Evolutionary conservation across 2,329 filamentous ascomycete genomes (phyloP), one percentile per base, ranked within the genome.

Genomic region (Akanthomyces lecanii): DNA sequence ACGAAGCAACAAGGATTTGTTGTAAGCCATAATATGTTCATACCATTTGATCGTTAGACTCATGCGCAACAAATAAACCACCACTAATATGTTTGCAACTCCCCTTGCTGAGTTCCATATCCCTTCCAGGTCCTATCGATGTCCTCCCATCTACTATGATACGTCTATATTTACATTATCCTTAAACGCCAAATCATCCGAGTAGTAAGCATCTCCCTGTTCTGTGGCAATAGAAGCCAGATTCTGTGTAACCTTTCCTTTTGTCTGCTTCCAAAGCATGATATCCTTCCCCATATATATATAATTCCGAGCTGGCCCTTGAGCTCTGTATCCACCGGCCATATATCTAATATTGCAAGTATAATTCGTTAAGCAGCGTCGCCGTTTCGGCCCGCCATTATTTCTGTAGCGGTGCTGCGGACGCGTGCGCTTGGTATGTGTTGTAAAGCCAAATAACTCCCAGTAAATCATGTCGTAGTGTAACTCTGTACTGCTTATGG

Each of bases 1-100:
- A 28, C 50, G 1, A 42, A 50, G 56, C 14, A 51, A 52, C 3
- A 10, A 45, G 18, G 33, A n/a, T 4, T 11, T 21, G 23, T 16
- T 14, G 47, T 58, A 64, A 54, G 67, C 73, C 72, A 69, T 74
- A 72, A 69, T 68, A 71, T 73, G 67, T 73, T 73, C 71, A 66
- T 69, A 65, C 65, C 69, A 69, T 71, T 70, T 71, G 68, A 48
- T 72, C 71, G 67, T 73, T 63, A 71, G 66, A 68, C 69, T 72
- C 69, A 69, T 71, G 66, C 70, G 65, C 66, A 64, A 67, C 66
- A 68, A 57, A 68, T 68, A 62, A 63, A 67, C 66, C 66, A 68
- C 63, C 64, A 65, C 65, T 63, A 57, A 57, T 52, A 63, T 61
- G 55, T 53, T 61, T 48, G 59, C 63, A 40, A 60, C 36, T 52